A percentile compares a stretch with the other conserved stretches of the same genome.
These are phyloP conservation scores for Paecilomyces dactylethromorphus DNA, from an alignment of 2,329 filamentous ascomycete species.

Conservation along the genomic window DNA sequence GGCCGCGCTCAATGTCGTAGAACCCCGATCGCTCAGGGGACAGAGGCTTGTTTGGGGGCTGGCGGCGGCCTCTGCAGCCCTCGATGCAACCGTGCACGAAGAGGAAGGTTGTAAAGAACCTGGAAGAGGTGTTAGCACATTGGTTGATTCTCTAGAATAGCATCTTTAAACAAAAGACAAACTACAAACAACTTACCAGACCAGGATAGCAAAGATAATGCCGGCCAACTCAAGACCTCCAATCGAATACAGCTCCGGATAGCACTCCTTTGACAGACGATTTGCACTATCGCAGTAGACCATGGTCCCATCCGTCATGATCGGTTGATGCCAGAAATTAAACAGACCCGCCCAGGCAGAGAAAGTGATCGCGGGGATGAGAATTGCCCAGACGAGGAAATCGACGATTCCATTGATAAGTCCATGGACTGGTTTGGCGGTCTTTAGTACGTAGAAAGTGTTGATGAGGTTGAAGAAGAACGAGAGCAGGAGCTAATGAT, in stretches of 20 bases:
- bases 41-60: background rate
- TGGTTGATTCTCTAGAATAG: background rate
- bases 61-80: background rate
- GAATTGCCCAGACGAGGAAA: conserved; percentile 9
- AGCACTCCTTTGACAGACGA: conserved; percentile 19
- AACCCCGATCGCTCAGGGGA: background rate
- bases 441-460: conserved; percentile 9
- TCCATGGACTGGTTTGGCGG: conserved; percentile 1
- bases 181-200: conserved; percentile 14
- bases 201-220: conserved; percentile 16
- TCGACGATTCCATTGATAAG: conserved; percentile 7
- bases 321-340: conserved; percentile 18
- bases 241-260: conserved; percentile 21
- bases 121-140: background rate
- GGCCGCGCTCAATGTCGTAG: background rate
- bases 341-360: conserved; percentile 22
- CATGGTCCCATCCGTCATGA: conserved; percentile 1
- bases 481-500: conserved; percentile 10
- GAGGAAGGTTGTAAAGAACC: conserved; percentile 2
- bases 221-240: conserved; percentile 22
- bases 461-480: conserved; percentile 14
- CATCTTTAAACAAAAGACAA: background rate
- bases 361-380: conserved; percentile 18
- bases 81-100: conserved; percentile 2
- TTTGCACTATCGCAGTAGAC: conserved; percentile 17